Evolutionary conservation across 805 yeast species (phyloP), one percentile per base, ranked within the genome.

Genomic region (Metschnikowia borealis): DNA sequence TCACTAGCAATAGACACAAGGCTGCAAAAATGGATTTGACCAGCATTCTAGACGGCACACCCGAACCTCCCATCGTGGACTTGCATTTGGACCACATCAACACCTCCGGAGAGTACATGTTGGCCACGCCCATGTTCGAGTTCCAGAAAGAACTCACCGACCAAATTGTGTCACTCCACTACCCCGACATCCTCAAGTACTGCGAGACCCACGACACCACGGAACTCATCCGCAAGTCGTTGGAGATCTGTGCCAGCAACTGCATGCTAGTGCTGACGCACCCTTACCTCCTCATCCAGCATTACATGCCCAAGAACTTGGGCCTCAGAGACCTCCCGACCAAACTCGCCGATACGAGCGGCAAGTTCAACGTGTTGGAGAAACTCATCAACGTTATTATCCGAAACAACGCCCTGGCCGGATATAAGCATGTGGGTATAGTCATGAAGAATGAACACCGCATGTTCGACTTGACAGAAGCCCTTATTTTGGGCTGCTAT

Each of bases 161-260:
- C 66, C 96, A 90, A 63, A 90, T 94, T 31, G 87, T 92, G 11
- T 87, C 96, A 1, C 73, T 90, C 38, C 98, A 92, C 67, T 92
- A 91, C 64, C 82, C 92, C 33, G 98, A 91, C 63, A 89, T 92
- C 51, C 73, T 92, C 58, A 84, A 89, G 67, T 91, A 85, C 64
- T 90, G 88, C 62, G 96, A 89, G 63, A 72, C 81, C 45, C 70
- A 76, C 50, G 78, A 75, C 54, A 68, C 69, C 38, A 65, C 68
- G 5, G 77, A 73, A 14, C 80, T 87, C 29, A 79, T 87, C 35
- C 73, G 83, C n/a, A 88, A 88, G 61, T 84, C 95, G 0, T 74
- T 92, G 64, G 79, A 82, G 52, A 85, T 88, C 6, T 80, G 95
- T 66, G 79, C 88, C 52, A 67, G 79, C 51, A 90, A 91, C 67